Conservation (phyloP, 2,329 filamentous ascomycete genomes). For the Stagonosporopsis chrysanthemi region DNA sequence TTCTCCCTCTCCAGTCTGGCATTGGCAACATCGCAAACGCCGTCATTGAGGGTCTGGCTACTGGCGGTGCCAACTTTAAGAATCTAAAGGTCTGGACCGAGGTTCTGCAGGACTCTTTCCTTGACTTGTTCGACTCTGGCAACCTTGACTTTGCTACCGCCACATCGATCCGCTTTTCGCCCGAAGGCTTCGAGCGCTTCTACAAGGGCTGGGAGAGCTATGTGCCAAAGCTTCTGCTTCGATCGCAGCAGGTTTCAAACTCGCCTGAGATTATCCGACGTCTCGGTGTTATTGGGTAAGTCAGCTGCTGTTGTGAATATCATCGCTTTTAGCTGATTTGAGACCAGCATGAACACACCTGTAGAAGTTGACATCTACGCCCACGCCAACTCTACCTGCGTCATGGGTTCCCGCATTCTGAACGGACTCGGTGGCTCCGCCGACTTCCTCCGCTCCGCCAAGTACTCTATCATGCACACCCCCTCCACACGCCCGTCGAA, state of each 20-base stretch:
- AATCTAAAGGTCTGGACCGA: constrained; percentile 94
- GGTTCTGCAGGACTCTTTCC: constrained; percentile 90
- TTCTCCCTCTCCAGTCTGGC: constrained; percentile 83
- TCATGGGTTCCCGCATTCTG: constrained; percentile 87
- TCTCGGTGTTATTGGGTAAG: constrained; percentile 74
- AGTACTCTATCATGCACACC: constrained; percentile 94
- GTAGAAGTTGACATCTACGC: constrained; percentile 96
- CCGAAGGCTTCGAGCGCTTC: constrained; percentile 89
- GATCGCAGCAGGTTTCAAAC: constrained; percentile 88
- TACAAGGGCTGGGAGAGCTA: constrained; percentile 86
- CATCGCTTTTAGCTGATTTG: background rate
- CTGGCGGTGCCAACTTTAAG: constrained; percentile 77
- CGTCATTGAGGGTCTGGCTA: constrained; percentile 81
- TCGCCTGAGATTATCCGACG: constrained; percentile 89
- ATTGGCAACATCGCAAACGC: constrained; percentile 96
- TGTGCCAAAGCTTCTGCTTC: constrained; percentile 80
- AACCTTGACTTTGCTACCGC: constrained; percentile 89
- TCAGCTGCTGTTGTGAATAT: background rate
- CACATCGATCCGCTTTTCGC: constrained; percentile 88
- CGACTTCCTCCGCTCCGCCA: constrained; percentile 79
- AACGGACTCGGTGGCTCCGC: constrained; percentile 84
- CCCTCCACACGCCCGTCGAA: constrained; percentile 81
- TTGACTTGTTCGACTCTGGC: constrained; percentile 89
- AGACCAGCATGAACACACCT: constrained; percentile 81
- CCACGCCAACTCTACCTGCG: constrained; percentile 88